phyloP scores from a whole-genome alignment of 352 stramenopile species.

The Hyaloperonospora brassicae region DNA sequence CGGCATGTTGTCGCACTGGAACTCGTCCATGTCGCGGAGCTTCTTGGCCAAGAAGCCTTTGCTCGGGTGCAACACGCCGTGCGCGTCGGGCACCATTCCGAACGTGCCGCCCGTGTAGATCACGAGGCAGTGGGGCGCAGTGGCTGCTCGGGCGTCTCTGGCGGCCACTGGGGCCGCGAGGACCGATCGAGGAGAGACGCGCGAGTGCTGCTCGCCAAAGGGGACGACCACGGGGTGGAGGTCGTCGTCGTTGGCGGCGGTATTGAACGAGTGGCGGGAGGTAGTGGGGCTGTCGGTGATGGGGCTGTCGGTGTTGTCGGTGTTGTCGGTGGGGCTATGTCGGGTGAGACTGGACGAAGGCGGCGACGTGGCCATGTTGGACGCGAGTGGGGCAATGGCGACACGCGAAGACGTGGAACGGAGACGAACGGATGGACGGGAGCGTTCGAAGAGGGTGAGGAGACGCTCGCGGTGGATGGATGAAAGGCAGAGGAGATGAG shows the following conservation, averaged over 20 bases:
- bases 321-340: neutral
- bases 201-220: slow-evolving; percentile 20
- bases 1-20: slow-evolving; percentile 76
- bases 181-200: slow-evolving; percentile 20
- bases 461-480: no score
- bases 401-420: no score
- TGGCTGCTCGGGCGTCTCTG: slow-evolving; percentile 14
- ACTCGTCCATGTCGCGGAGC: slow-evolving; percentile 83
- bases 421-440: no score
- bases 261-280: slow-evolving; percentile 25
- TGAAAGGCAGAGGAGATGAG: no score
- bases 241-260: slow-evolving; percentile 17
- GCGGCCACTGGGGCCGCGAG: slow-evolving; percentile 13
- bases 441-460: no score
- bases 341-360: neutral
- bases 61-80: slow-evolving; percentile 73
- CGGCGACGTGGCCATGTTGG: no score
- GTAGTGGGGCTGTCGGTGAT: slow-evolving; percentile 20
- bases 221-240: slow-evolving; percentile 30
- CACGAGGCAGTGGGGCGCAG: slow-evolving; percentile 56
- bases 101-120: slow-evolving; percentile 90
- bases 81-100: slow-evolving; percentile 77
- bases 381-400: no score
- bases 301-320: slow-evolving; percentile 1
- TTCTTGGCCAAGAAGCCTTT: slow-evolving; percentile 86